These are phyloP conservation scores for Colletotrichum agaves DNA, from an alignment of 2,329 filamentous ascomycete genomes.

Conservation along the genomic window DNA sequence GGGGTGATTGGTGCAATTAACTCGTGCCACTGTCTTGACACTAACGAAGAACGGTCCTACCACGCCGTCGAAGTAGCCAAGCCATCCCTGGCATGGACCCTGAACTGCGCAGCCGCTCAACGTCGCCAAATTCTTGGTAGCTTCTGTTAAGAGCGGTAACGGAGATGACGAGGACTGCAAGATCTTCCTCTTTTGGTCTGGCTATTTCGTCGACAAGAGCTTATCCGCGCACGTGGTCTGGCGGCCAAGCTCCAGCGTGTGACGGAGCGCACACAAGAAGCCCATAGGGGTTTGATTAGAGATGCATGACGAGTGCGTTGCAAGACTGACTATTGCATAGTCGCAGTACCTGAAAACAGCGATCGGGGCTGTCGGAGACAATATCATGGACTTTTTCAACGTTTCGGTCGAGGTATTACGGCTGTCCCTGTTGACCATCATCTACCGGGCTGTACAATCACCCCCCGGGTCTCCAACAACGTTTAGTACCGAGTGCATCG, in stretches of 20 bases:
- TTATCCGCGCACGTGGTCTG: slow-evolving; percentile 55
- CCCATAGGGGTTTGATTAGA: slow-evolving; percentile 31
- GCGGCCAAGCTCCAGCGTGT: slow-evolving; percentile 47
- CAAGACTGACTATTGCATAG: slow-evolving; percentile 38
- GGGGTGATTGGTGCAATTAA: slow-evolving; percentile 34
- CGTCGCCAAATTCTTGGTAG: slow-evolving; percentile 46
- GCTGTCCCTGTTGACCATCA: slow-evolving; percentile 53
- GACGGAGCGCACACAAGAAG: slow-evolving; percentile 42
- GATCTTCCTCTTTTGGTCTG: slow-evolving; percentile 64
- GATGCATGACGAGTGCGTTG: too few relatives aligned
- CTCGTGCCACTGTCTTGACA: too few relatives aligned
- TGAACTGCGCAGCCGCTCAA: slow-evolving; percentile 47
- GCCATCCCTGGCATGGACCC: slow-evolving; percentile 45
- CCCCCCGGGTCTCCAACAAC: slow-evolving; percentile 44
- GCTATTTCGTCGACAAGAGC: slow-evolving; percentile 66
- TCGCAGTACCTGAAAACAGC: slow-evolving; percentile 17
- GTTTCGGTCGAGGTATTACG: slow-evolving; percentile 55
- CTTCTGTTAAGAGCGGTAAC: slow-evolving; percentile 43
- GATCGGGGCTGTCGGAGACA: slow-evolving; percentile 40
- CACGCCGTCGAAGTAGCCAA: slow-evolving; percentile 48
- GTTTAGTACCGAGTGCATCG: slow-evolving; percentile 55
- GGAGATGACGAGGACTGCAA: slow-evolving; percentile 46
- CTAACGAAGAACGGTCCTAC: slow-evolving; percentile 41
- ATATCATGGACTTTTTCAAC: slow-evolving; percentile 49
- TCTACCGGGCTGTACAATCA: slow-evolving; percentile 54